These are phyloP conservation scores for Colletotrichum aenigma DNA, from an alignment of 2,329 filamentous ascomycete species.

Conservation along the genomic window DNA sequence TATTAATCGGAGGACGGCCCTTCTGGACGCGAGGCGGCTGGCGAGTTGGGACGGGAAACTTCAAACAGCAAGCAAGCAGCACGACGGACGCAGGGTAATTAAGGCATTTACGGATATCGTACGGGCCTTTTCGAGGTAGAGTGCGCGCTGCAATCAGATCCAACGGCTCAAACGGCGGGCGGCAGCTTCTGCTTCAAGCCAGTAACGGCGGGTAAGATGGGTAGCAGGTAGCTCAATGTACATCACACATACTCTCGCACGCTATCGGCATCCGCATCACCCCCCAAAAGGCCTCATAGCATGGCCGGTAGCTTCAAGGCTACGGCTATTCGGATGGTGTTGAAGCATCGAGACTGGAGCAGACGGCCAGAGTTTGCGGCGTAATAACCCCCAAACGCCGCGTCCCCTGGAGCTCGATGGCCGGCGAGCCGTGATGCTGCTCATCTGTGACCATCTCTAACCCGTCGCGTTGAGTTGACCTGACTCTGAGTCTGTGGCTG, in stretches of 20 bases:
- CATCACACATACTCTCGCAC: neutral
- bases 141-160: neutral
- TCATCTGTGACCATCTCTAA: neutral
- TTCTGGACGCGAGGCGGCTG: neutral
- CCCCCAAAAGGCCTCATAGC: neutral
- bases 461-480: neutral
- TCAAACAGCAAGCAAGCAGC: neutral
- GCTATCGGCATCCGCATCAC: neutral
- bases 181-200: neutral
- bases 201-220: neutral
- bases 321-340: neutral
- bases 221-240: neutral
- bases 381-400: constrained; percentile 3
- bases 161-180: neutral
- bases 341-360: neutral
- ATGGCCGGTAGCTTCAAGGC: neutral
- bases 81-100: neutral
- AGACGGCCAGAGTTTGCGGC: neutral
- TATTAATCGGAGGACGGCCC: neutral
- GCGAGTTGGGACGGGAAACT: neutral
- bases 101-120: neutral
- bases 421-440: neutral
- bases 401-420: neutral
- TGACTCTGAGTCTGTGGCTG: neutral
- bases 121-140: neutral